Evolutionary conservation across 2,329 filamentous ascomycete genomes (phyloP), one percentile per base, ranked within the genome.

Genomic region (Dactylonectria estremocensis): DNA sequence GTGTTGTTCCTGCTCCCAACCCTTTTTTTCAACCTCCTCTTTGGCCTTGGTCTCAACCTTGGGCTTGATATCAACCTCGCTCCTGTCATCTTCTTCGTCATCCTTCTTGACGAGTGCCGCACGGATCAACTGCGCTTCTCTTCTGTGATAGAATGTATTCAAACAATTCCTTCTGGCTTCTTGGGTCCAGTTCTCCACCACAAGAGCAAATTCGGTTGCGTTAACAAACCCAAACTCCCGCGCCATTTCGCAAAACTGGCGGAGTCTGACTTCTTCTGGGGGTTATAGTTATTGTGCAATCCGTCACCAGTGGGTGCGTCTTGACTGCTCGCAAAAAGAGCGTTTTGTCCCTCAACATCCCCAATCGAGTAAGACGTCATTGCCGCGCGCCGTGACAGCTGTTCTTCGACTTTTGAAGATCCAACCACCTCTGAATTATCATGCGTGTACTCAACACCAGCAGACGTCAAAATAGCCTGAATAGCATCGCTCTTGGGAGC

Each of bases 341-440:
- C 81, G 62, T 86, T 86, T 57, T 87, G 83, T 2, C 85, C 86
- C 10, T 87, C 85, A 2, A 84, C 66, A 67, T 87, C 83, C 5
- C 76, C 78, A 28, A 77, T 79, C 1, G 74, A 76, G 64, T 86
- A 86, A 3, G 85, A 86, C 0, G 84, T 84, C 76, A 91, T 86
- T 76, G 92, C 90, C 5, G 95, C 96, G 48, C 89, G 90, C 20
- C 91, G 91, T 52, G 93, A 95, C 5, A 99, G 88, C 64, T 92
- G 89, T 70, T 93, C 92, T 81, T 99, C 96, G n/a, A 98, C 88
- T 73, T 92, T 94, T n/a, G 93, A 96, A 1, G 94, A 92, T 11
- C 96, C 96, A 64, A 99, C 90, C 14, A 99, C 95, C 80, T 99
- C 95, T 1, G 93, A 94, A 78, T 99, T 99, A 74, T 98, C 93